Conservation (phyloP, 2,329 filamentous ascomycete species). For the Thelonectria rubi region DNA sequence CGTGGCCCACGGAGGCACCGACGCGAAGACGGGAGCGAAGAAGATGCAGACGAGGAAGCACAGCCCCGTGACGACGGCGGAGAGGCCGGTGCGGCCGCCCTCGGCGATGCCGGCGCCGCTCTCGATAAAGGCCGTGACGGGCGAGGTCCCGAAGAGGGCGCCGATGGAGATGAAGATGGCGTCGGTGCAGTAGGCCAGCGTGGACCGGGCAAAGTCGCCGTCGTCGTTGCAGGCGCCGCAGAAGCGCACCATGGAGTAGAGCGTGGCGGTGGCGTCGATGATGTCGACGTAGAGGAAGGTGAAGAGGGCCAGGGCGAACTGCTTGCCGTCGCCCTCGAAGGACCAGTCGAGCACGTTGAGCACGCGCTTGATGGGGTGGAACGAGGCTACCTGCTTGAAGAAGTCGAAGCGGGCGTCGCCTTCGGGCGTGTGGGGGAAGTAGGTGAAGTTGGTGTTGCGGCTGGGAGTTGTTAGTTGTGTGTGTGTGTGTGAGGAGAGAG, state of each 20-base stretch:
- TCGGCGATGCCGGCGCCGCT: slow-evolving; percentile 80
- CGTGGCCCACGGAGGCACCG: slow-evolving; percentile 81
- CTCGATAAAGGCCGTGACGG: slow-evolving; percentile 79
- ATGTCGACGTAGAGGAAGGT: slow-evolving; percentile 85
- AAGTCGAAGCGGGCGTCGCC: slow-evolving; percentile 74
- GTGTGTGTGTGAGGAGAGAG: not conserved
- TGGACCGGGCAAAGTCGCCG: slow-evolving; percentile 87
- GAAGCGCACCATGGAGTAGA: slow-evolving; percentile 85
- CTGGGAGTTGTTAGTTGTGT: slow-evolving; percentile 45
- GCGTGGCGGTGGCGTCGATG: slow-evolving; percentile 78
- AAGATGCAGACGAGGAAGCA: slow-evolving; percentile 78
- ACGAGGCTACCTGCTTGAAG: slow-evolving; percentile 76
- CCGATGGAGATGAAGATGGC: slow-evolving; percentile 77
- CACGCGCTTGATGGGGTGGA: slow-evolving; percentile 73
- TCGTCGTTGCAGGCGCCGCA: slow-evolving; percentile 71
- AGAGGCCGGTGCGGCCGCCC: slow-evolving; percentile 77
- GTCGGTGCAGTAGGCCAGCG: slow-evolving; percentile 79
- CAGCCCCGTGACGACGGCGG: slow-evolving; percentile 72
- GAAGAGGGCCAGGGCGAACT: slow-evolving; percentile 76
- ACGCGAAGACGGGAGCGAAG: slow-evolving; percentile 80
- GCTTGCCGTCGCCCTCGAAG: slow-evolving; percentile 61
- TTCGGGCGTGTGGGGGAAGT: slow-evolving; percentile 73
- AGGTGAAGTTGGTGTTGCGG: slow-evolving; percentile 74
- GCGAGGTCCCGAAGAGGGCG: slow-evolving; percentile 73
- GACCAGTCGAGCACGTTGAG: slow-evolving; percentile 74